phyloP scores from a whole-genome alignment of 208 protist species.

The Leishmania mexicana region DNA sequence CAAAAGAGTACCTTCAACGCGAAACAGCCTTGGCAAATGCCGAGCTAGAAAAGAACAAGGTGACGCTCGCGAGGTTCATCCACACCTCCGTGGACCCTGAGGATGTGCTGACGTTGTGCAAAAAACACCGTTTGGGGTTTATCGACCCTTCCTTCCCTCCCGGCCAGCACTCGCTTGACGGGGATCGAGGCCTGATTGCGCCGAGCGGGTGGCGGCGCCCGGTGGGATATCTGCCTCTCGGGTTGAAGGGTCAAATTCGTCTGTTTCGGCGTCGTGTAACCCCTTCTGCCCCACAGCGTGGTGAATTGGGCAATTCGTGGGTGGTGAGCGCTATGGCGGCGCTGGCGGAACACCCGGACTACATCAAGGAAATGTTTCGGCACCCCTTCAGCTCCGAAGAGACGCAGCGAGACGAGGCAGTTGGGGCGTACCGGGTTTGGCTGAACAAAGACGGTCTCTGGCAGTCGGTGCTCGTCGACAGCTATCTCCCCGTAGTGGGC shows the following conservation, averaged over 20 bases:
- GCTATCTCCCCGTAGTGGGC: slow-evolving; percentile 79
- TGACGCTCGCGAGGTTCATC: slow-evolving; percentile 33
- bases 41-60: slow-evolving; percentile 50
- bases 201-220: slow-evolving; percentile 70
- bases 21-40: slow-evolving; percentile 51
- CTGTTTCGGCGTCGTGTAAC: slow-evolving; percentile 74
- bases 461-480: slow-evolving; percentile 82
- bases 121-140: slow-evolving; percentile 55
- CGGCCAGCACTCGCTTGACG: slow-evolving; percentile 69
- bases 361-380: slow-evolving; percentile 64
- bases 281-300: slow-evolving; percentile 70
- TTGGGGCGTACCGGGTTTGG: slow-evolving; percentile 71
- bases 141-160: slow-evolving; percentile 78
- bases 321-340: slow-evolving; percentile 64
- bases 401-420: slow-evolving; percentile 52
- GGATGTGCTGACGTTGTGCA: slow-evolving; percentile 49
- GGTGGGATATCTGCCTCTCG: slow-evolving; percentile 65
- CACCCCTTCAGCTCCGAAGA: slow-evolving; percentile 59
- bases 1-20: slow-evolving; percentile 57
- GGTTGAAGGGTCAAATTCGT: slow-evolving; percentile 57
- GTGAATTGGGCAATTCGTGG: slow-evolving; percentile 84
- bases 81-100: slow-evolving; percentile 45
- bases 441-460: slow-evolving; percentile 90
- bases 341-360: slow-evolving; percentile 69
- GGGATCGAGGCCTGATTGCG: slow-evolving; percentile 53